phyloP scores from a whole-genome alignment of 495 filamentous ascomycete genomes.

The Aspergillus heteromorphus region DNA sequence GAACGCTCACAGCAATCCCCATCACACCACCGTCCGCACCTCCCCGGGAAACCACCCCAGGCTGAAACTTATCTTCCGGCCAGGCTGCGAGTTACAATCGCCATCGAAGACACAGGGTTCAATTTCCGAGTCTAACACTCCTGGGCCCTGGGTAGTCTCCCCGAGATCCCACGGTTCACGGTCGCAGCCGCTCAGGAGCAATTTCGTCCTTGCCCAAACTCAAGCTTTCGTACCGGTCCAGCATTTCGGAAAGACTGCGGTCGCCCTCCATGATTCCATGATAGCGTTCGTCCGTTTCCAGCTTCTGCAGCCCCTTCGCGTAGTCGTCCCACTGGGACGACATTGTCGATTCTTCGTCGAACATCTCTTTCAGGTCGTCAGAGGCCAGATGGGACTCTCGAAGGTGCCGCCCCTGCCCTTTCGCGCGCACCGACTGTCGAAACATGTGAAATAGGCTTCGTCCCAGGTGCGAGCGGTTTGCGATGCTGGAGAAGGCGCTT shows the following conservation, averaged over 20 bases:
- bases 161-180: not conserved
- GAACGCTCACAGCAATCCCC: not conserved
- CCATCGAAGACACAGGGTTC: not conserved
- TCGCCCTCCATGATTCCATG: conserved; percentile 21
- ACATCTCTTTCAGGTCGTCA: conserved; percentile 34
- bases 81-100: not conserved
- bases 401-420: conserved; percentile 28
- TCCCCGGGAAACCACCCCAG: not conserved
- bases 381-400: conserved; percentile 19
- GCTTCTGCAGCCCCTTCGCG: conserved; percentile 34
- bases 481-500: conserved; percentile 34
- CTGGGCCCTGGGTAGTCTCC: not conserved
- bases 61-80: too few species aligned
- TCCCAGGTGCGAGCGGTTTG: conserved; percentile 34
- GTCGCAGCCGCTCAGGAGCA: conserved; percentile 16
- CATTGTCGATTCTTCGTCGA: conserved; percentile 27
- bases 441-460: conserved; percentile 40
- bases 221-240: conserved; percentile 40
- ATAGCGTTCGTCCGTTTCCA: conserved; percentile 32
- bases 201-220: conserved; percentile 37
- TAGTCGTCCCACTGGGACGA: conserved; percentile 29
- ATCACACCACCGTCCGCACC: not conserved
- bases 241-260: conserved; percentile 34
- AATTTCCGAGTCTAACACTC: not conserved
- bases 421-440: conserved; percentile 29